A percentile compares a stretch with the other conserved stretches of the same genome.
Conservation (phyloP, 2,329 filamentous ascomycete species). For the Coniochaeta ligniaria region DNA sequence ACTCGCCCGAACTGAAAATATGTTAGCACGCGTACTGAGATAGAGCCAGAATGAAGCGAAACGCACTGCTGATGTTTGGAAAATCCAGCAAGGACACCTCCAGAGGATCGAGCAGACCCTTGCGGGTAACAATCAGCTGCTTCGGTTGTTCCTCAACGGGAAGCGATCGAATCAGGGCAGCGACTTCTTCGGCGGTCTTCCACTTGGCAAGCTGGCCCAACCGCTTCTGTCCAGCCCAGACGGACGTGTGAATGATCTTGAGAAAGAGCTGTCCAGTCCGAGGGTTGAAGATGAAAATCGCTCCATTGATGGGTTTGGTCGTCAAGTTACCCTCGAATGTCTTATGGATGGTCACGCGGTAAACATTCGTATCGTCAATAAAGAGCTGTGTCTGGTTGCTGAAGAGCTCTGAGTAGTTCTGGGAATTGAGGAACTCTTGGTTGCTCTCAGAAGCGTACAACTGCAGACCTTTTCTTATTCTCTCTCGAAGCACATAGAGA, state of each 20-base stretch:
- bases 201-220: constrained; percentile 96
- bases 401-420: constrained; percentile 98
- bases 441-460: constrained; percentile 97
- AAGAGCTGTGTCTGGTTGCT: constrained; percentile 99
- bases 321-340: constrained; percentile 99
- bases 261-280: constrained; percentile 94
- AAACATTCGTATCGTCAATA: constrained; percentile 98
- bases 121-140: constrained; percentile 95
- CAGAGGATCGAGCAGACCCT: constrained; percentile 92
- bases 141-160: constrained; percentile 98
- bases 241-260: constrained; percentile 98
- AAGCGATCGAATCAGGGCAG: constrained; percentile 87
- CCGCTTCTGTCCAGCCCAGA: constrained; percentile 99
- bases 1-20: constrained; percentile 94
- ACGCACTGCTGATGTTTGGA: constrained; percentile 97
- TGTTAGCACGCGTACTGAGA: no score
- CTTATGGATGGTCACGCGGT: constrained; percentile 99
- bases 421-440: constrained; percentile 97
- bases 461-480: constrained; percentile 96
- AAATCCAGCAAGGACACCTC: constrained; percentile 97
- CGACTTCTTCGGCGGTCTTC: constrained; percentile 99
- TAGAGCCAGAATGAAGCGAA: no score
- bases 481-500: constrained; percentile 90
- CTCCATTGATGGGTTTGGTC: constrained; percentile 98
- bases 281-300: constrained; percentile 99